Conservation (phyloP, 2,329 filamentous ascomycete species). For the Ramularia endophylla region DNA sequence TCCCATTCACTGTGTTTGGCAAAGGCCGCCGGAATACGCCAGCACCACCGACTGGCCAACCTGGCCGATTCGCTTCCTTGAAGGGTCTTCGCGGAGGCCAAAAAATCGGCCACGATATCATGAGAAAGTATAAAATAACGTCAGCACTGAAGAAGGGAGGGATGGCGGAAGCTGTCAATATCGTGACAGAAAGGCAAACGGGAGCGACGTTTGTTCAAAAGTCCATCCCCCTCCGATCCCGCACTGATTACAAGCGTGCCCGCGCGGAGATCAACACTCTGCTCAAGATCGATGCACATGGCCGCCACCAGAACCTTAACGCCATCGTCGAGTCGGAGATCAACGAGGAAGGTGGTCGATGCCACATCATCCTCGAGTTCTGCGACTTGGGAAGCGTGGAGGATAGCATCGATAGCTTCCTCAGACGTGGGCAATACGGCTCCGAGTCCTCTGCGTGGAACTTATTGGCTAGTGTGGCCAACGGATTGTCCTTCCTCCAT, state of each 20-base stretch:
- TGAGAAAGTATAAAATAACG: neutral
- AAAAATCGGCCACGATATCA: neutral
- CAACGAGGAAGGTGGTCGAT: neutral
- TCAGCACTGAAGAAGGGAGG: neutral
- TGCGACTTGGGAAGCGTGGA: neutral
- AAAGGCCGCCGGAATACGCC: too few relatives aligned
- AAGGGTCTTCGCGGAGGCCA: too few relatives aligned
- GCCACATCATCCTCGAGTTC: neutral
- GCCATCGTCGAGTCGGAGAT: neutral
- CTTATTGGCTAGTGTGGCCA: neutral
- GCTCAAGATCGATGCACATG: neutral
- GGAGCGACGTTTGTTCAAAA: neutral
- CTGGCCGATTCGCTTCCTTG: too few relatives aligned
- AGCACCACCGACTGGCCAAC: too few relatives aligned
- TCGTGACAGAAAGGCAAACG: neutral
- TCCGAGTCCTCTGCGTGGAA: neutral
- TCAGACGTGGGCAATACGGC: neutral
- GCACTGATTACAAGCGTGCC: neutral
- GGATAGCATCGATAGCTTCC: neutral
- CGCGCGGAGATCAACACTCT: neutral
- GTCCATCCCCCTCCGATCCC: neutral
- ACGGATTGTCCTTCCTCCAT: conserved; percentile 30
- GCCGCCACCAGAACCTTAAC: neutral
- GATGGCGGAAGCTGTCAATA: neutral
- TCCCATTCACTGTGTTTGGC: too few relatives aligned